A percentile compares a stretch with the other conserved stretches of the same genome.
These are phyloP conservation scores for Nannizziopsis barbatae DNA, from an alignment of 2,329 filamentous ascomycete genomes.

Conservation along the genomic window DNA sequence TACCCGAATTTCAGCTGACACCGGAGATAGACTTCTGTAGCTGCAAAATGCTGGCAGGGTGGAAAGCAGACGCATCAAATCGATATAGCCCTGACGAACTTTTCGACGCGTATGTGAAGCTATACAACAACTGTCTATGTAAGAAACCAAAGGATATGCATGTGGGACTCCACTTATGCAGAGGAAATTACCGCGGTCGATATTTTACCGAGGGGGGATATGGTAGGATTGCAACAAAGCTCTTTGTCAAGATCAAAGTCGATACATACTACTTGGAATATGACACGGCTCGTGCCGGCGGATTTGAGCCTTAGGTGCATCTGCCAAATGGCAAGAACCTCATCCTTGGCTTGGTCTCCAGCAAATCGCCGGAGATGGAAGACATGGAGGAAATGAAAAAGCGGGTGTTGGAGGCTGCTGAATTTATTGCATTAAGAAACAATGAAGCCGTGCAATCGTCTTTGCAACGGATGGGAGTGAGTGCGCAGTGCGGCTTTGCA, in stretches of 20 bases:
- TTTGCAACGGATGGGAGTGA: constrained; percentile 55
- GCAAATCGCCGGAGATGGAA: constrained; percentile 52
- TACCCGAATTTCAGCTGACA: neutral
- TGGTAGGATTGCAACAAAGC: constrained; percentile 55
- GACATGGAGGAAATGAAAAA: constrained; percentile 53
- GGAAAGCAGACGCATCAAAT: constrained; percentile 57
- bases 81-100: constrained; percentile 57
- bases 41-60: constrained; percentile 58
- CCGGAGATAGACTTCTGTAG: constrained; percentile 57
- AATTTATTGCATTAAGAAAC: constrained; percentile 58
- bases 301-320: constrained; percentile 53
- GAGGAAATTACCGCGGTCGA: constrained; percentile 51
- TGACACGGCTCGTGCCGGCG: constrained; percentile 53
- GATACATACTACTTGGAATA: constrained; percentile 61
- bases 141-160: constrained; percentile 59
- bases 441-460: constrained; percentile 55
- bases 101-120: constrained; percentile 61
- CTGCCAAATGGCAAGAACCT: constrained; percentile 53
- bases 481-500: constrained; percentile 63
- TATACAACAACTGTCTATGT: constrained; percentile 65
- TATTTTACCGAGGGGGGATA: constrained; percentile 58
- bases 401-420: constrained; percentile 50
- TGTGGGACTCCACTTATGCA: constrained; percentile 65
- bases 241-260: constrained; percentile 52
- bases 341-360: constrained; percentile 53